Evolutionary conservation across 176 grass and related monocot genomes (phyloP).

Genomic region (Aechmea fasciata): DNA sequence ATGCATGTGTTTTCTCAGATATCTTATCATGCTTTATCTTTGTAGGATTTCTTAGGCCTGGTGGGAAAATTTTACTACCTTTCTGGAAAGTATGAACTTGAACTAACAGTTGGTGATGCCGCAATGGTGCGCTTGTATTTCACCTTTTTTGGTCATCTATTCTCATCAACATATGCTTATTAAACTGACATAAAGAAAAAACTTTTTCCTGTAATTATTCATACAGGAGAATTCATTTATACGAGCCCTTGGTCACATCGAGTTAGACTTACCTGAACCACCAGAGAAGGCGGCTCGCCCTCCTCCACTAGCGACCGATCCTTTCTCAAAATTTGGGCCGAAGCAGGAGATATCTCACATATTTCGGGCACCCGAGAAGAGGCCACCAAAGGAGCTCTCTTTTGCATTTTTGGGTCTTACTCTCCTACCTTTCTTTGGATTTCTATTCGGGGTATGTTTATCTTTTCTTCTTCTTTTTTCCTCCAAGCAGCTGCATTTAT

Average conservation of each 20-base stretch:
- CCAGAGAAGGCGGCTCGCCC: constrained; percentile 74
- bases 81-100: constrained; percentile 86
- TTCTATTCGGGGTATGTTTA: constrained; percentile 68
- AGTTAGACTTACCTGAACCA: constrained; percentile 78
- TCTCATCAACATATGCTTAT: not conserved
- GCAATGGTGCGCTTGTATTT: constrained; percentile 46
- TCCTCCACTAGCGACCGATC: constrained; percentile 58
- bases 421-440: constrained; percentile 57
- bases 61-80: constrained; percentile 96
- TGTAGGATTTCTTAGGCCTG: constrained; percentile 86
- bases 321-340: constrained; percentile 58
- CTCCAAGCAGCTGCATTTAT: not conserved
- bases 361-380: constrained; percentile 83
- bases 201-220: constrained; percentile 4
- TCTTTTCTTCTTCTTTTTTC: not conserved
- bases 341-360: constrained; percentile 87
- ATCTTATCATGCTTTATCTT: not conserved
- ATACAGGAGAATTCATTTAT: constrained; percentile 92
- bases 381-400: constrained; percentile 72
- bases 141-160: constrained; percentile 6
- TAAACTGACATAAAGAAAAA: no score
- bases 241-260: constrained; percentile 51
- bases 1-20: not conserved
- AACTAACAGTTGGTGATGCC: constrained; percentile 81
- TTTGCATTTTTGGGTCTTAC: constrained; percentile 57